These are phyloP conservation scores for Fusarium nygamai DNA, from an alignment of 2,329 filamentous ascomycete genomes.

Conservation along the genomic window DNA sequence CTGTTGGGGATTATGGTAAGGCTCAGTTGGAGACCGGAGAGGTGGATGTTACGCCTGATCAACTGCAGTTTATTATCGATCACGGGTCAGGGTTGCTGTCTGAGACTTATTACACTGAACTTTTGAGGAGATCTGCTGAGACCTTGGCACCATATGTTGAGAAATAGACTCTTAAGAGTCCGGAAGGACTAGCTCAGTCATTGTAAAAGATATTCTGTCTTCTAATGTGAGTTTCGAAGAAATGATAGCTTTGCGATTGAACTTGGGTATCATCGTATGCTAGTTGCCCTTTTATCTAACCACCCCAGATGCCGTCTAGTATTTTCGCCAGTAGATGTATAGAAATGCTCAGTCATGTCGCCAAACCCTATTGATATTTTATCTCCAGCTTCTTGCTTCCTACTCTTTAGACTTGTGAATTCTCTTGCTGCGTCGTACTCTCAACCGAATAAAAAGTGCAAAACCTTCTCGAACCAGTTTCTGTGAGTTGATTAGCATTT, in stretches of 20 bases:
- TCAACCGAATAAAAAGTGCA: conserved; percentile 4
- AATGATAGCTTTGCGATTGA: not conserved
- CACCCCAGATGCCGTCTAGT: not conserved
- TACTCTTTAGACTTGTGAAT: too few species aligned
- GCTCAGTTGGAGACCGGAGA: conserved; percentile 15
- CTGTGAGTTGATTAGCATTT: not conserved
- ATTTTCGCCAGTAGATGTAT: not conserved
- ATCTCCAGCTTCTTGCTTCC: too few species aligned
- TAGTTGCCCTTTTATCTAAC: not conserved
- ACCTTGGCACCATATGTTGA: conserved; percentile 8
- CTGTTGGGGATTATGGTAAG: conserved; percentile 13
- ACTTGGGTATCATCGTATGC: not conserved
- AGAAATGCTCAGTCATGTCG: not conserved
- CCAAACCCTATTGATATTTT: too few species aligned
- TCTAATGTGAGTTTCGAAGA: not conserved
- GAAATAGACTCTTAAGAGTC: not conserved
- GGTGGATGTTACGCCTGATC: conserved; percentile 19
- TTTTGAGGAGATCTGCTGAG: conserved; percentile 17
- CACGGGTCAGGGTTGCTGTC: conserved; percentile 28
- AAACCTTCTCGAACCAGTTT: conserved; percentile 14
- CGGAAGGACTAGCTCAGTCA: not conserved
- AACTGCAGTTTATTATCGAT: conserved; percentile 31
- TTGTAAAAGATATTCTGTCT: too few species aligned
- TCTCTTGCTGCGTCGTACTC: fast-evolving
- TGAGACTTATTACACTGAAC: conserved; percentile 16